Percentiles rank a stretch among this genome's conserved stretches.
Conservation (phyloP, 192 early-diverging fungal species). For the Rhizophlyctis rosea region DNA sequence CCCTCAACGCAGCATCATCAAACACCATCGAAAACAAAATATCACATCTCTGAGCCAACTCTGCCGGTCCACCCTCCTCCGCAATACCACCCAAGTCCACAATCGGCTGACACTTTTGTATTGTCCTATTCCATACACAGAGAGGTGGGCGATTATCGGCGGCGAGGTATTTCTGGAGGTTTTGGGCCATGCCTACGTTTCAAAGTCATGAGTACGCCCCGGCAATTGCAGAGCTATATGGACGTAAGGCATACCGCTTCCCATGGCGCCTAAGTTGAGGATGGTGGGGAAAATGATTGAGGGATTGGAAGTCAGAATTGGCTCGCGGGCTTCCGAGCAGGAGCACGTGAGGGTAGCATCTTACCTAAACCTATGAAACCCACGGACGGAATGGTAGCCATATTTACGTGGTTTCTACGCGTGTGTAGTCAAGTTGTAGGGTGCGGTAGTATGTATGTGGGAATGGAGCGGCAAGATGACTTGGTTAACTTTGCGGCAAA, state of each 20-base stretch:
- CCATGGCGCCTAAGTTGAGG: constrained; percentile 1
- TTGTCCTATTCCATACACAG: constrained; percentile 27
- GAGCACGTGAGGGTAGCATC: not conserved
- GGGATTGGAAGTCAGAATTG: too few species aligned
- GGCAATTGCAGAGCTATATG: not conserved
- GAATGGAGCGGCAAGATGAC: too few species aligned
- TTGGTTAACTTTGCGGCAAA: too few species aligned
- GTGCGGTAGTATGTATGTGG: too few species aligned
- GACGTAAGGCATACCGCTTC: not conserved
- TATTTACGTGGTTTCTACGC: not conserved
- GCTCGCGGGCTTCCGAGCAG: too few species aligned
- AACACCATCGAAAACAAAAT: constrained; percentile 34
- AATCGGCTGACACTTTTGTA: constrained; percentile 13
- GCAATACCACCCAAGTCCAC: constrained; percentile 14
- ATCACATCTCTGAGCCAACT: constrained; percentile 18
- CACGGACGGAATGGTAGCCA: not conserved
- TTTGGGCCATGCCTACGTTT: constrained; percentile 19
- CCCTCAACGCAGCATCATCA: constrained; percentile 26
- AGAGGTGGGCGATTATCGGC: constrained; percentile 3
- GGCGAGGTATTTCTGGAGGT: constrained; percentile 15
- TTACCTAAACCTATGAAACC: constrained; percentile 11
- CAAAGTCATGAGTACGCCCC: not conserved
- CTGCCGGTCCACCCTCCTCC: constrained; percentile 4
- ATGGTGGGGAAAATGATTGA: too few species aligned
- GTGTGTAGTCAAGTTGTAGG: too few species aligned